Evolutionary conservation across 495 filamentous ascomycete genomes (phyloP), one percentile per base, ranked within the genome.

Genomic region (Neurospora tetrasperma): DNA sequence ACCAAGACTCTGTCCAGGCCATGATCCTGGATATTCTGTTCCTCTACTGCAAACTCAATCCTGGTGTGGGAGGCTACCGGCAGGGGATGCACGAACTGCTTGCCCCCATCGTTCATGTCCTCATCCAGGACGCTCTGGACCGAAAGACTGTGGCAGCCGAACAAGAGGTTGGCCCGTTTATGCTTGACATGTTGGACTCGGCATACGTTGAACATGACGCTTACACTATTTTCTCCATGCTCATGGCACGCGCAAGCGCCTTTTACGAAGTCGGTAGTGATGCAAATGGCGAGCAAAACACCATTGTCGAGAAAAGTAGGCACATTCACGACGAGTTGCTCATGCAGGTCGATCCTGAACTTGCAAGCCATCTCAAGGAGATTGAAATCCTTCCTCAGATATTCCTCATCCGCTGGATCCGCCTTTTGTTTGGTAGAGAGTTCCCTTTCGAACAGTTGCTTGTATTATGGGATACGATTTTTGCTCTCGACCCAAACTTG

Each of bases 1-100:
- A 93, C 39, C 88, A 93, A 70, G 88, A 91, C 14, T 80, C 84
- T 6, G 91, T 94, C 7, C 96, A 98, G 78, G 86, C 84, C 8
- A 93, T 92, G 80, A 89, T 99, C 73, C 86, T 94, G 27, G 93
- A 98, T 79, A 89, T 98, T 46, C 83, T 98, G 46, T 98, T 99
- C 77, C 87, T 99, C 74, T 98, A 93, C 81, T 94, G 94, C 79
- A 98, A 97, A 80, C 89, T 97, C 62, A 95, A 97, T 76, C 92
- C 90, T 14, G 90, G 92, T 75, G 84, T 95, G 59, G 91, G 94
- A 20, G 86, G 86, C 1, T 99, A 99, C 76, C 89, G 96, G 38
- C 96, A 99, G 83, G 96, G 96, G 20, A 98, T 99, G 94, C 96
- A 99, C 79, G 96, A 99, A 80, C 80, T 99, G 31, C 85, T 98